Percentiles rank a stretch among this genome's conserved stretches.
phyloP scores from a whole-genome alignment of 441 rosid species.

The Populus hybrid region DNA sequence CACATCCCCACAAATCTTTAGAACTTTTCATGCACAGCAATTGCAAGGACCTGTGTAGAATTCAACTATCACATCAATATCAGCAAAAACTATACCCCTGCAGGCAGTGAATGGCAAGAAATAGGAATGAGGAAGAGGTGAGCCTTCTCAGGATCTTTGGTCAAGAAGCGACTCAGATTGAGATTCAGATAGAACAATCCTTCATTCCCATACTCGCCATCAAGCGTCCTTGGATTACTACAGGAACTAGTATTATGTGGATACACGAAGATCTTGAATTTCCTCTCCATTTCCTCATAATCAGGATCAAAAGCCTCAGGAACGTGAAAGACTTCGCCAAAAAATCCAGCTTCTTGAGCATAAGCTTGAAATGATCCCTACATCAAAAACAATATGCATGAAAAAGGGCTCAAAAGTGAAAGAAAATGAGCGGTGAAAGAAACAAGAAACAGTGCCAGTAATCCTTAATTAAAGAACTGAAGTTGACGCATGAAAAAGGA shows the following conservation, averaged over 20 bases:
- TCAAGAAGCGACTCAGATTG: background rate
- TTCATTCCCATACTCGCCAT: background rate
- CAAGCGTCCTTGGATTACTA: background rate
- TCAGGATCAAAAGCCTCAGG: background rate
- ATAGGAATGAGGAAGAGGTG: slow-evolving; percentile 1
- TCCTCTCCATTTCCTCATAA: background rate
- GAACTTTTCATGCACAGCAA: too few species aligned
- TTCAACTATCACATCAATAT: background rate
- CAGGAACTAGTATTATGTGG: background rate
- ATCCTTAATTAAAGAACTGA: background rate
- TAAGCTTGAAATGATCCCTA: background rate
- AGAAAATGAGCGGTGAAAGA: background rate
- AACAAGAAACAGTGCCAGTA: background rate
- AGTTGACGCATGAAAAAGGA: background rate
- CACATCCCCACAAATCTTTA: background rate
- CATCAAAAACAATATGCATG: background rate
- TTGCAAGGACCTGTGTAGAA: background rate
- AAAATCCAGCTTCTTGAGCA: background rate
- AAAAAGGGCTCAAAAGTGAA: background rate
- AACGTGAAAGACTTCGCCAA: background rate
- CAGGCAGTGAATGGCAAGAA: background rate
- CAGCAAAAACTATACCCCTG: background rate
- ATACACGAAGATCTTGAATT: background rate
- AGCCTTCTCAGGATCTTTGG: background rate
- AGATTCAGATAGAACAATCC: slow-evolving; percentile 3